Conservation (phyloP, 352 stramenopile species). For the Phytophthora pinifolia region DNA sequence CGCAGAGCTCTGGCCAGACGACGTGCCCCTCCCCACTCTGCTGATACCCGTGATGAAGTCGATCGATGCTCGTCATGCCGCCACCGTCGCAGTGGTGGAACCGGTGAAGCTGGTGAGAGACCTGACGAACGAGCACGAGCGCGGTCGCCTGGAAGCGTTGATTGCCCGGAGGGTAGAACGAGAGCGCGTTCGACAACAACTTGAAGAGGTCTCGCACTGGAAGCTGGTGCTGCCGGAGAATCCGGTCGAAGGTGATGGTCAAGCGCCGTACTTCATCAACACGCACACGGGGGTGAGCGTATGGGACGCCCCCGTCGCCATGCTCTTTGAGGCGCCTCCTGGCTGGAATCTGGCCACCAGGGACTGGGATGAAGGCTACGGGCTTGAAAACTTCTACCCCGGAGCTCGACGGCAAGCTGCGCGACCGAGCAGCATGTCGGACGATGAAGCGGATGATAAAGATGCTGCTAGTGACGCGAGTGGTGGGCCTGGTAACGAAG, state of each 20-base stretch:
- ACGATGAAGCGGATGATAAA: constrained; percentile 8
- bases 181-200: constrained; percentile 40
- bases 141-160: constrained; percentile 38
- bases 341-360: constrained; percentile 55
- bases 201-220: constrained; percentile 54
- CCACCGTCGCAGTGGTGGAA: neutral
- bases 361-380: constrained; percentile 58
- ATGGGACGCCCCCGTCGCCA: constrained; percentile 56
- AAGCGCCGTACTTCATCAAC: constrained; percentile 56
- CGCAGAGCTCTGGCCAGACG: constrained; percentile 57
- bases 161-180: constrained; percentile 37
- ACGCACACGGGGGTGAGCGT: constrained; percentile 47
- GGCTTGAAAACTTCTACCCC: constrained; percentile 52
- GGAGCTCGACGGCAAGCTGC: neutral
- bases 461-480: neutral
- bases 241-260: constrained; percentile 25
- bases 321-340: constrained; percentile 56
- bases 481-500: constrained; percentile 10
- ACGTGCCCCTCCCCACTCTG: constrained; percentile 56
- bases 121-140: constrained; percentile 20
- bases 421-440: neutral
- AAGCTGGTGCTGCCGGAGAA: constrained; percentile 38
- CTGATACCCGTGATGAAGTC: constrained; percentile 40
- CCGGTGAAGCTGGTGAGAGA: constrained; percentile 28
- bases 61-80: neutral